Conservation (phyloP, 495 filamentous ascomycete species). For the Hypoxylon trugodes region DNA sequence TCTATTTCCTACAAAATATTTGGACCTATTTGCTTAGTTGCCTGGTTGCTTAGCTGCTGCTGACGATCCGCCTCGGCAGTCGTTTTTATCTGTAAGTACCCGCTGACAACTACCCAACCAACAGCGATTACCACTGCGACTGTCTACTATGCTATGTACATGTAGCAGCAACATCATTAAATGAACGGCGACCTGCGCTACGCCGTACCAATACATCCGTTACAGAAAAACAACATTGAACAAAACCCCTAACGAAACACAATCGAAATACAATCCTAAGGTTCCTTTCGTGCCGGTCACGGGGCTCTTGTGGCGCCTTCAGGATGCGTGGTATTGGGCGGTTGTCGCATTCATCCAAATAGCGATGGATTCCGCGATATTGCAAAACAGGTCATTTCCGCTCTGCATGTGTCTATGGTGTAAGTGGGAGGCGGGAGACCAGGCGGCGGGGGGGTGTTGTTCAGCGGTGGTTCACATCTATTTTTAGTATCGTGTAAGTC, state of each 20-base stretch:
- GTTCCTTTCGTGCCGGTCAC: slow-evolving; percentile 37
- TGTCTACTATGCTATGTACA: slow-evolving; percentile 1
- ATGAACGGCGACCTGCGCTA: slow-evolving; percentile 13
- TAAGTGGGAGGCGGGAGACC: neutral
- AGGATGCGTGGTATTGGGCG: slow-evolving; percentile 27
- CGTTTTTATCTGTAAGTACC: slow-evolving; percentile 12
- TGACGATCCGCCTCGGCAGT: slow-evolving; percentile 31
- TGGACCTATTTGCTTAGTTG: too few species aligned
- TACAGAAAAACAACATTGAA: too few species aligned
- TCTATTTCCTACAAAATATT: too few species aligned
- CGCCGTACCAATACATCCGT: slow-evolving; percentile 31
- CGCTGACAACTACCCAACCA: slow-evolving; percentile 1
- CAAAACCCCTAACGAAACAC: too few species aligned
- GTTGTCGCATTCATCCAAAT: slow-evolving; percentile 37
- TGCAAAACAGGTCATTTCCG: slow-evolving; percentile 28
- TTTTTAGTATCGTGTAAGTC: too few species aligned
- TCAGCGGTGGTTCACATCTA: slow-evolving; percentile 27
- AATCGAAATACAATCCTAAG: too few species aligned
- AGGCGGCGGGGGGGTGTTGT: slow-evolving; percentile 31
- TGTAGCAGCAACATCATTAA: neutral
- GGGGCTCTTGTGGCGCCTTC: slow-evolving; percentile 36
- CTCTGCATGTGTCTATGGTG: slow-evolving; percentile 17
- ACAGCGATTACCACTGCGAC: slow-evolving; percentile 10
- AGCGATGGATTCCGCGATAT: slow-evolving; percentile 35
- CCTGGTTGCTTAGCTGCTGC: too few species aligned